Conservation (phyloP, 495 filamentous ascomycete genomes). For the Aspergillus leporis region DNA sequence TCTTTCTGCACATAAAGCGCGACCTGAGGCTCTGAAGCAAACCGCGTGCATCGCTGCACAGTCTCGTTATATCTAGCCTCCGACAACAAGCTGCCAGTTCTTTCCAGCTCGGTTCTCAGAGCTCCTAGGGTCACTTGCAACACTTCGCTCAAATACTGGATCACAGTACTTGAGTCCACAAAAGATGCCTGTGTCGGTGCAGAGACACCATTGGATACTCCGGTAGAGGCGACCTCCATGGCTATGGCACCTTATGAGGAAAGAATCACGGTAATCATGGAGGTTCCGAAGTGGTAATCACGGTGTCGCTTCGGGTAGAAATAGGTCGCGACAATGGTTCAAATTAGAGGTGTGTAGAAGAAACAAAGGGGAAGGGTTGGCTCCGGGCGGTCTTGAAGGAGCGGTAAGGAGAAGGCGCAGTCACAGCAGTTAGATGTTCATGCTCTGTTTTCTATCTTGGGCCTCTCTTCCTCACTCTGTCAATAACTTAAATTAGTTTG, state of each 20-base stretch:
- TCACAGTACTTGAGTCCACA: slow-evolving; percentile 61
- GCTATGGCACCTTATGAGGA: slow-evolving; percentile 25
- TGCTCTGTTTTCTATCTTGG: slow-evolving; percentile 1
- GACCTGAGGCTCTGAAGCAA: slow-evolving; percentile 81
- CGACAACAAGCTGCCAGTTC: slow-evolving; percentile 79
- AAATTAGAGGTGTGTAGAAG: slow-evolving; percentile 3
- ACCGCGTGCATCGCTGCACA: slow-evolving; percentile 81
- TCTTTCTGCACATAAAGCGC: slow-evolving; percentile 92
- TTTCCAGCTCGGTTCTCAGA: slow-evolving; percentile 73
- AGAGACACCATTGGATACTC: slow-evolving; percentile 47
- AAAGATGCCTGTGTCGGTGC: slow-evolving; percentile 39
- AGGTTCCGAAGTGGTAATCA: slow-evolving; percentile 13
- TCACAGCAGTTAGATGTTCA: not conserved
- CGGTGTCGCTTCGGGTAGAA: slow-evolving; percentile 2
- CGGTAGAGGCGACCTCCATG: slow-evolving; percentile 55
- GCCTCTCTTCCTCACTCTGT: not conserved
- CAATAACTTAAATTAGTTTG: slow-evolving; percentile 3
- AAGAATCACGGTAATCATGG: slow-evolving; percentile 32
- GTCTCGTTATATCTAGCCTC: slow-evolving; percentile 70
- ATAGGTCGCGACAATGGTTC: slow-evolving; percentile 12
- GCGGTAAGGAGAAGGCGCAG: not conserved
- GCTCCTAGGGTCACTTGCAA: slow-evolving; percentile 86
- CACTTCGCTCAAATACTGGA: slow-evolving; percentile 78
- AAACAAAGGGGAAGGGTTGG: slow-evolving; percentile 4
- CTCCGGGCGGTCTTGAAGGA: not conserved